Base-by-base conservation (phyloP, 257 asterid species). In the Rehmannia glutinosa region DNA sequence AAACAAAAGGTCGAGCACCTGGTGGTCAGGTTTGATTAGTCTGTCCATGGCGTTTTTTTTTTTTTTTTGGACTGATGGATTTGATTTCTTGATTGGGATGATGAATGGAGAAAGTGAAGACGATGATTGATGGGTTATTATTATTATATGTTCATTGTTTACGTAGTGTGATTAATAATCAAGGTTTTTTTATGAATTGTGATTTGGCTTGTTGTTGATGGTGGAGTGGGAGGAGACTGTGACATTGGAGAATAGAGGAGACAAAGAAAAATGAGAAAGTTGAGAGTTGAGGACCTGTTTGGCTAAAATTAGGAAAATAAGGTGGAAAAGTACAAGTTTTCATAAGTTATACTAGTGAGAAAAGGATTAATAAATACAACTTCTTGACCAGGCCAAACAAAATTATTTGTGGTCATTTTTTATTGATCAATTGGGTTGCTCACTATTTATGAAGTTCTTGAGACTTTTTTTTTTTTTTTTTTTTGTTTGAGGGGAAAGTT, bases 21-120 rank as follows among this genome's bases (percentile, higher is more conserved):
- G 79, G 9, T 74, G 15, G 10, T 91, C 95, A 4, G 95, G 76
- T 60, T 84, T 86, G 72, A 91, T 83, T 39, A 91, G 69, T 64
- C 92, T 85, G 74, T 88, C 96, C 96, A 88, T 88, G 81, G 49
- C 53, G n/a, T 32, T 8, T 8, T 32, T 32, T 5, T 3, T 32
- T 32, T 0, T 3, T 3, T 3, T 32, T 5, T 32, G 38, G 38
- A n/a, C n/a, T n/a, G 38, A 32, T 32, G 4, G 38, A 32, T 32
- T 32, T 3, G 7, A 32, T 32, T 32, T 32, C 7, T 32, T 5
- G 38, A 32, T 5, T 32, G 1, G 4, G 4, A 32, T 1, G 4
- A 32, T 5, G 38, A 3, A 8, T 32, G 38, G 4, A 32, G 38
- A 32, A 0, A 32, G 38, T 3, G 38, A 32, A 32, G 38, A 8